A percentile compares a stretch with the other conserved stretches of the same genome.
These are phyloP conservation scores for Yarrowia yakushimensis DNA, from an alignment of 805 yeast species.

Conservation along the genomic window DNA sequence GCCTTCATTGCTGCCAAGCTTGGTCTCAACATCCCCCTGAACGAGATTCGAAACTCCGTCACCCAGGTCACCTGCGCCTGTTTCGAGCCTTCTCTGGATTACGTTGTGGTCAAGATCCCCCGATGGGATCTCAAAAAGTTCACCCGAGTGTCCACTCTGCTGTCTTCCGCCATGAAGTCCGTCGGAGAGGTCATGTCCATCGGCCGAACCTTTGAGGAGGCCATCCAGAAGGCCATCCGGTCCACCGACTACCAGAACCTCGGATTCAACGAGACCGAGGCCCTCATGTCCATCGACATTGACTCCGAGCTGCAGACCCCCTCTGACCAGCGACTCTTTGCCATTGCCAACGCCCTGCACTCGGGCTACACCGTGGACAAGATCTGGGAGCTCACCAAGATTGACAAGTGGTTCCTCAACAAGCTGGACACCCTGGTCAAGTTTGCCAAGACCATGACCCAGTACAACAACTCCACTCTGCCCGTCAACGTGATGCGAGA, in stretches of 20 bases:
- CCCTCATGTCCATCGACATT: slow-evolving; percentile 85
- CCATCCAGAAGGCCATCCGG: slow-evolving; percentile 95
- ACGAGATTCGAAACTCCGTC: slow-evolving; percentile 83
- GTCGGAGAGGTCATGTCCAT: slow-evolving; percentile 99
- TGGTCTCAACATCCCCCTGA: slow-evolving; percentile 87
- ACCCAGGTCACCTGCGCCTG: slow-evolving; percentile 80
- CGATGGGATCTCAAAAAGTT: slow-evolving; percentile 98
- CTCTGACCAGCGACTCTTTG: slow-evolving; percentile 94
- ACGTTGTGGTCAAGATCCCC: slow-evolving; percentile 96
- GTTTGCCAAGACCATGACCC: slow-evolving; percentile 53
- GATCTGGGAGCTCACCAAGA: slow-evolving; percentile 85
- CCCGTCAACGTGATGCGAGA: slow-evolving; percentile 64
- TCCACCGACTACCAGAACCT: slow-evolving; percentile 93
- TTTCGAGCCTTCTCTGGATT: slow-evolving; percentile 96
- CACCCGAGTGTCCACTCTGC: slow-evolving; percentile 80
- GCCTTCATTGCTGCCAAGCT: slow-evolving; percentile 98
- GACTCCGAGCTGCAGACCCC: slow-evolving; percentile 94
- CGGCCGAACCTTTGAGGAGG: slow-evolving; percentile 97
- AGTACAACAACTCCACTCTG: slow-evolving; percentile 40
- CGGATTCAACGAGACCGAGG: slow-evolving; percentile 80
- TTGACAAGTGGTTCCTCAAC: slow-evolving; percentile 94
- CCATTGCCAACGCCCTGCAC: slow-evolving; percentile 89
- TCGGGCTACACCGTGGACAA: slow-evolving; percentile 87
- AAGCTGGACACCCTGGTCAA: slow-evolving; percentile 72
- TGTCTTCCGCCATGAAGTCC: slow-evolving; percentile 94